Conservation (phyloP, 345 rosid species). For the Balakata baccata region DNA sequence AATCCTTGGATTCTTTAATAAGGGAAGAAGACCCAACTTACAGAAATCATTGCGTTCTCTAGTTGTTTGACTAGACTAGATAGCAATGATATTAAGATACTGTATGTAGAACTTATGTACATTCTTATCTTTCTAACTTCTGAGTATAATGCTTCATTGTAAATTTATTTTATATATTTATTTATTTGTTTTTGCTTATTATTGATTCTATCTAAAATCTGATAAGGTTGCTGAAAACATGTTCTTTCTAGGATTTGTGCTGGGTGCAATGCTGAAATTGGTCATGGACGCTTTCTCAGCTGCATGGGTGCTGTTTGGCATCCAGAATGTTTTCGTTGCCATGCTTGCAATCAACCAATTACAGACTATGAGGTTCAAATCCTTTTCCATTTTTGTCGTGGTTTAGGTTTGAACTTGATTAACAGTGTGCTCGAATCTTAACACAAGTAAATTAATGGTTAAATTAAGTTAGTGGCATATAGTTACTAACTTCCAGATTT, state of each 20-base stretch:
- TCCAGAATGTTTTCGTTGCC: constrained; percentile 83
- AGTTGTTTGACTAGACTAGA: no score
- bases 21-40: no score
- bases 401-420: constrained; percentile 11
- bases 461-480: constrained; percentile 3
- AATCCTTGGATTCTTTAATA: no score
- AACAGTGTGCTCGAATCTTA: constrained; percentile 16
- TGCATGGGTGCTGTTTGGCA: constrained; percentile 84
- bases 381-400: constrained; percentile 10
- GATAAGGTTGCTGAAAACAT: constrained; percentile 19
- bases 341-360: constrained; percentile 67
- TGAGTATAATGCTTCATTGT: neutral
- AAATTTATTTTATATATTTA: neutral
- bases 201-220: constrained; percentile 3
- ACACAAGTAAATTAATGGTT: neutral
- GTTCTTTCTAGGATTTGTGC: constrained; percentile 69
- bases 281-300: constrained; percentile 76
- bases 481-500: constrained; percentile 22
- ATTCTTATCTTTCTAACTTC: neutral
- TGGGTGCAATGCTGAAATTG: constrained; percentile 88
- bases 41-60: no score
- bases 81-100: neutral
- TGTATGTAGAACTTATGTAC: neutral
- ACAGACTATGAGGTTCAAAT: constrained; percentile 63
- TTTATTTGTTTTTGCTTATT: neutral